phyloP scores from a whole-genome alignment of 1,284 basidiomycete genomes.

The Pascua guehoae region DNA sequence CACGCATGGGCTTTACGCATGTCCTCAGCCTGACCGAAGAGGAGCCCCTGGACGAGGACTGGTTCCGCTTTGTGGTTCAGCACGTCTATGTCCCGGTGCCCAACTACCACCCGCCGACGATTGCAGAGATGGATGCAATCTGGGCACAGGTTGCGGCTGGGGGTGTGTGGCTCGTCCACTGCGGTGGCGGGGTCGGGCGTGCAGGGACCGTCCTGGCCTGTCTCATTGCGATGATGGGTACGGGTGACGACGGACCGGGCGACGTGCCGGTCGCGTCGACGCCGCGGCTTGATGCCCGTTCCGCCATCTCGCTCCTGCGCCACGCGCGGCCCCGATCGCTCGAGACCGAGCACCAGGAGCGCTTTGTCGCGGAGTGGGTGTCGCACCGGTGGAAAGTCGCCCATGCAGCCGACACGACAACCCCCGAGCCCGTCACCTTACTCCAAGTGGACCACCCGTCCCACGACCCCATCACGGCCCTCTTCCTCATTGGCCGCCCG shows the following conservation, averaged over 20 bases:
- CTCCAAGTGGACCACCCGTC: conserved; percentile 53
- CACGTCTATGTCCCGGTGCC: conserved; percentile 60
- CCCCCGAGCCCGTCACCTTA: conserved; percentile 6
- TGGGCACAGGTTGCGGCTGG: conserved; percentile 54
- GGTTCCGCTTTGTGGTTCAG: conserved; percentile 55
- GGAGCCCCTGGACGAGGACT: conserved; percentile 53
- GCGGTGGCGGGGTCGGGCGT: conserved; percentile 62
- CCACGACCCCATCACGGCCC: conserved; percentile 5
- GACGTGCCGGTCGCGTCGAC: conserved; percentile 21
- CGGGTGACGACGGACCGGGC: conserved; percentile 15
- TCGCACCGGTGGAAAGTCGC: conserved; percentile 58
- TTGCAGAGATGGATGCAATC: conserved; percentile 61
- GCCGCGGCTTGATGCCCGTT: conserved; percentile 54
- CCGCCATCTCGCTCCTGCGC: conserved; percentile 55
- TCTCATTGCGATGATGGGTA: conserved; percentile 58
- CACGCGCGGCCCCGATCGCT: conserved; percentile 57
- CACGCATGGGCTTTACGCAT: conserved; percentile 56
- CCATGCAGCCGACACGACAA: too few relatives aligned
- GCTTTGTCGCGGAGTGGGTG: conserved; percentile 58
- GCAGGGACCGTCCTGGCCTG: conserved; percentile 62
- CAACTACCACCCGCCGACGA: conserved; percentile 57
- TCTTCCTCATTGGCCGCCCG: conserved; percentile 59
- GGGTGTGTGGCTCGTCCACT: conserved; percentile 57
- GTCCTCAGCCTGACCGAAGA: conserved; percentile 61
- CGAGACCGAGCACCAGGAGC: conserved; percentile 58